Percentiles rank a stretch among this genome's conserved stretches.
These are phyloP conservation scores for Cajanus cajan DNA, from an alignment of 306 rosid species.

Conservation along the genomic window DNA sequence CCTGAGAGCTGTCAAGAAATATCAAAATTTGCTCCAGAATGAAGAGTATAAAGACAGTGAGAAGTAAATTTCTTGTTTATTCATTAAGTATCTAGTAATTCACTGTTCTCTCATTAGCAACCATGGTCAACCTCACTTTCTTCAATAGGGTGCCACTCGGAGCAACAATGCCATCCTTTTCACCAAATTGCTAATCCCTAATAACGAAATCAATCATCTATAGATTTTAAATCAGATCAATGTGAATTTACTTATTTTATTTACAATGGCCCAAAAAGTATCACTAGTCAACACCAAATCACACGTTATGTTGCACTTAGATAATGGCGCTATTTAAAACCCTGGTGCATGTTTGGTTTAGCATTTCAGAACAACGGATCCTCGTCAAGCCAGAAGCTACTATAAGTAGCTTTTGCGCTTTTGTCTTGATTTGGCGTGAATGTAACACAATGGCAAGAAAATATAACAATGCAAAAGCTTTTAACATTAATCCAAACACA, in stretches of 20 bases:
- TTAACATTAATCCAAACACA: background rate
- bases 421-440: background rate
- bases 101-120: slow-evolving; percentile 10
- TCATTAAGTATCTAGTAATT: background rate
- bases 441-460: background rate
- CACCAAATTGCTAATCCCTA: slow-evolving; percentile 28
- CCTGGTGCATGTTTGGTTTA: background rate
- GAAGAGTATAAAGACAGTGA: background rate
- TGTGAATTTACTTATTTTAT: background rate
- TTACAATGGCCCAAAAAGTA: background rate
- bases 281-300: background rate
- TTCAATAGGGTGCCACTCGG: slow-evolving; percentile 7
- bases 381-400: background rate
- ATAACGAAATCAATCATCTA: slow-evolving; percentile 29
- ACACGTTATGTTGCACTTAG: background rate
- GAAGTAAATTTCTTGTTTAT: background rate
- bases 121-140: slow-evolving; percentile 17
- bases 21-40: slow-evolving; percentile 28
- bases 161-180: slow-evolving; percentile 20
- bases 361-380: background rate
- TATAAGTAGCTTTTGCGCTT: background rate
- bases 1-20: slow-evolving; percentile 77
- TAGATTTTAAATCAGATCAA: slow-evolving; percentile 4
- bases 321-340: background rate
- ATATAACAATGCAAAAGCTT: background rate